Percentiles rank a stretch among this genome's conserved stretches.
Evolutionary conservation across 2,329 filamentous ascomycete genomes (phyloP).

Genomic region (Fusarium sterilihyphosum): DNA sequence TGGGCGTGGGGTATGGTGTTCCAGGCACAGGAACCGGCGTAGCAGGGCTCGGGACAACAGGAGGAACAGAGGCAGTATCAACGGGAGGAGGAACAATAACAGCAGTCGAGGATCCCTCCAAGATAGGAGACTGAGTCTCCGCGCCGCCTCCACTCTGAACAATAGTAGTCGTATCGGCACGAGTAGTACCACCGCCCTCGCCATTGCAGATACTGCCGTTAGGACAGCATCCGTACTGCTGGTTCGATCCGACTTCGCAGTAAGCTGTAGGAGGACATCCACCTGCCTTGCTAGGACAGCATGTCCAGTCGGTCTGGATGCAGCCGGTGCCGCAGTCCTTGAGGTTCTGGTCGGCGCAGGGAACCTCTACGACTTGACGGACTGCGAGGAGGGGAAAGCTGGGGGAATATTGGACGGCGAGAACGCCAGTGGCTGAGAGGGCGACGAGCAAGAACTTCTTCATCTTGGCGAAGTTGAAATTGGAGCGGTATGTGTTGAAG

Average conservation of each 20-base stretch:
- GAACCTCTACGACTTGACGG: conserved; percentile 36
- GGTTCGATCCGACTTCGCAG: conserved; percentile 42
- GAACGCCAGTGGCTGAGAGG: conserved; percentile 29
- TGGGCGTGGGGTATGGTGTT: conserved; percentile 14
- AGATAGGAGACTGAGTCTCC: background rate
- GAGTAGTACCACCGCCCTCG: conserved; percentile 38
- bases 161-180: conserved; percentile 16
- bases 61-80: background rate
- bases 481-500: background rate
- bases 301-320: conserved; percentile 42
- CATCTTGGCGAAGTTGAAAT: conserved; percentile 20
- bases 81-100: conserved; percentile 7
- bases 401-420: conserved; percentile 29
- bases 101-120: conserved; percentile 17
- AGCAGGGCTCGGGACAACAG: background rate
- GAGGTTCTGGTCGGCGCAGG: conserved; percentile 37
- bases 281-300: conserved; percentile 43
- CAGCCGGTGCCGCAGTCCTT: conserved; percentile 46
- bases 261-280: conserved; percentile 40
- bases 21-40: conserved; percentile 10
- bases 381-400: conserved; percentile 24
- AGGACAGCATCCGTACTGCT: conserved; percentile 45
- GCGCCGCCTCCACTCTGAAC: background rate
- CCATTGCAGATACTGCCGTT: conserved; percentile 42
- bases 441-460: conserved; percentile 40